Evolutionary conservation across 2,329 filamentous ascomycete genomes (phyloP).

Genomic region (Lecanosticta acicola): DNA sequence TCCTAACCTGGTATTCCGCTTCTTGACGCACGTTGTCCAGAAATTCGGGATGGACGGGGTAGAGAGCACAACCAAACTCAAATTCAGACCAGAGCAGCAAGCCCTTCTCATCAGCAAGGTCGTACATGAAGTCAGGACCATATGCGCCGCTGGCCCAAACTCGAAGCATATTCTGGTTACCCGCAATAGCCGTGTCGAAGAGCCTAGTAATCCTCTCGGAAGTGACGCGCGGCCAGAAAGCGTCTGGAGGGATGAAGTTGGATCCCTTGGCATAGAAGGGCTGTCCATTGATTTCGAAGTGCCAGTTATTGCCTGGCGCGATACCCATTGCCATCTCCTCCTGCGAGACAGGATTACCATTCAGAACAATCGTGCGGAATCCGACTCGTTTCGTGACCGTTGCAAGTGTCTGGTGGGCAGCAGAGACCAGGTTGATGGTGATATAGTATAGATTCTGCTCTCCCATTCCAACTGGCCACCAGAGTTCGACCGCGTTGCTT

Average conservation of each 20-base stretch:
- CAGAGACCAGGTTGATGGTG: constrained; percentile 44
- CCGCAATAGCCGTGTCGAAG: constrained; percentile 51
- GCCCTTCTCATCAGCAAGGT: constrained; percentile 57
- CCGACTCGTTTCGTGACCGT: constrained; percentile 52
- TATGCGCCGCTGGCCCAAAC: constrained; percentile 56
- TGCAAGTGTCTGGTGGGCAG: constrained; percentile 33
- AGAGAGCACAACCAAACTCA: constrained; percentile 56
- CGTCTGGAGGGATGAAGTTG: constrained; percentile 58
- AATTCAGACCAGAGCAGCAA: constrained; percentile 60
- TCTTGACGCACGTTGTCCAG: constrained; percentile 53
- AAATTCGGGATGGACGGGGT: constrained; percentile 51
- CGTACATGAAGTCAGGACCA: constrained; percentile 57
- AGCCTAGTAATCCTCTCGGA: constrained; percentile 46
- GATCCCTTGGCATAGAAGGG: constrained; percentile 61
- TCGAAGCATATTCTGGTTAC: constrained; percentile 60
- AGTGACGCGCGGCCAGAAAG: constrained; percentile 58
- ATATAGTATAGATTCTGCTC: constrained; percentile 54
- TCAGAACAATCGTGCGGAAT: constrained; percentile 58
- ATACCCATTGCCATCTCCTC: constrained; percentile 51
- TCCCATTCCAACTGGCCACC: constrained; percentile 58
- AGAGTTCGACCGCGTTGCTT: constrained; percentile 46
- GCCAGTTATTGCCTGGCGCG: constrained; percentile 55
- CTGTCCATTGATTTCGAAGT: constrained; percentile 61
- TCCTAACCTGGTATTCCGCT: constrained; percentile 55
- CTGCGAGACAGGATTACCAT: constrained; percentile 50